These are phyloP conservation scores for Tetratostichococcus sp. DNA, from an alignment of 139 green algal species.

Conservation along the genomic window DNA sequence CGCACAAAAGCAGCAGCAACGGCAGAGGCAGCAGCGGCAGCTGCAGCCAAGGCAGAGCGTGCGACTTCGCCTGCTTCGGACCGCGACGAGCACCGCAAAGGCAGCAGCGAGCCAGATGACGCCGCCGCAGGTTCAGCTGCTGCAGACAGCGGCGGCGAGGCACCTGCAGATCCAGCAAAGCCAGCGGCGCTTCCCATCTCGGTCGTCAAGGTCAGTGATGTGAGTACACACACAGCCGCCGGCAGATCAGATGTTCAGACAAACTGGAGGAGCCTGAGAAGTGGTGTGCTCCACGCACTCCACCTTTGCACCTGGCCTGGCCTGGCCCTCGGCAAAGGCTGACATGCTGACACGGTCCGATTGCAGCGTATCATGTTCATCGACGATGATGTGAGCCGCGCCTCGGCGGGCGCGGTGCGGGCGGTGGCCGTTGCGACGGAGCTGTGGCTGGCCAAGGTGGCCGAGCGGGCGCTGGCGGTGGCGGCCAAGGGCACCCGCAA, in stretches of 20 bases:
- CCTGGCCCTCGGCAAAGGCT: too few relatives aligned
- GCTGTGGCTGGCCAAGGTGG: constrained; percentile 48
- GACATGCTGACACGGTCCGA: too few relatives aligned
- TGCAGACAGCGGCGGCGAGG: background rate
- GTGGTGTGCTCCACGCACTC: too few relatives aligned
- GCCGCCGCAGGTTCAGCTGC: background rate
- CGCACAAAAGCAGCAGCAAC: constrained; percentile 3
- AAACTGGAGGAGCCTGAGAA: too few relatives aligned
- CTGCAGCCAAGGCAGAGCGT: background rate
- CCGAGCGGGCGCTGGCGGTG: constrained; percentile 16
- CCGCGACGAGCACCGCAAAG: background rate
- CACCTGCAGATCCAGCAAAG: constrained; percentile 10
- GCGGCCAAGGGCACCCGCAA: constrained; percentile 34
- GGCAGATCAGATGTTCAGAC: too few relatives aligned
- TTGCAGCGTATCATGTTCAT: constrained; percentile 33
- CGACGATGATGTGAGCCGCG: constrained; percentile 49
- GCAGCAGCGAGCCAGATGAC: background rate
- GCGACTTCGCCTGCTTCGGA: background rate
- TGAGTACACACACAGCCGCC: too few relatives aligned
- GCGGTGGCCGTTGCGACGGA: constrained; percentile 37
- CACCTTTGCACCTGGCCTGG: too few relatives aligned
- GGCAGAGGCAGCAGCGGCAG: background rate
- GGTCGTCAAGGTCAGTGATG: constrained; percentile 51
- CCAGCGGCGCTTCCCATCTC: constrained; percentile 39
- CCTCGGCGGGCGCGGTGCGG: constrained; percentile 41